Evolutionary conservation across 257 asterid species (phyloP), one percentile per base, ranked within the genome.

Genomic region (Mentha longifolia): DNA sequence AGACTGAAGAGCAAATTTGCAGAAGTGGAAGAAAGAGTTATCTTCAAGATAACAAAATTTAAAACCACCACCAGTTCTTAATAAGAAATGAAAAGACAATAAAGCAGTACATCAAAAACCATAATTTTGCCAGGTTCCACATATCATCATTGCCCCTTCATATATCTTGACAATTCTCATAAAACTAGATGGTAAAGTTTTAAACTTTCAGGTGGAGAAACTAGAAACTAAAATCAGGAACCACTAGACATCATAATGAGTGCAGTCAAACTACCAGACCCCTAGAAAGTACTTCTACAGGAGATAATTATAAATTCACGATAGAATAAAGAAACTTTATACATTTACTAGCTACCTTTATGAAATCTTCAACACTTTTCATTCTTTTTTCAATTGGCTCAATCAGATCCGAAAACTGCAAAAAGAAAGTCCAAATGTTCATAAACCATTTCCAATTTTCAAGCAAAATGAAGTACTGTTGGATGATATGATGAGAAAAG

Each of bases 331-430:
- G 56, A 62, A 57, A 20, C 20, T 52, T 71, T 72, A 17, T 50
- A 19, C 41, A 51, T 41, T 49, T 25, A n/a, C 30, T 9, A 22
- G 69, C 33, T 82, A 90, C 96, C 97, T 91, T 88, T 13, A 91
- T 86, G 82, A 79, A 94, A 39, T 83, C 89, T 80, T 86, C 81
- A 70, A 94, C 97, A 59, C 85, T 82, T 71, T 79, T 80, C 86
- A 80, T 85, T 82, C 99, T 84, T 67, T 74, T 85, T 37, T 86
- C 89, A 75, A 85, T 76, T 20, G 99, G 86, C 87, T 89, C 83
- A 69, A 94, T 94, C 65, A 94, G 80, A 66, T 83, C 60, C 39
- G 89, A 42, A 75, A 77, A 91, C 98, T 94, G 95, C 89, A 77
- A 1, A 65, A 74, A 12, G 13, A 41, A 43, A 37, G 60, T 63